These are phyloP conservation scores for Nitzschia putrida DNA, from an alignment of 108 stramenopile genomes.

Conservation along the genomic window DNA sequence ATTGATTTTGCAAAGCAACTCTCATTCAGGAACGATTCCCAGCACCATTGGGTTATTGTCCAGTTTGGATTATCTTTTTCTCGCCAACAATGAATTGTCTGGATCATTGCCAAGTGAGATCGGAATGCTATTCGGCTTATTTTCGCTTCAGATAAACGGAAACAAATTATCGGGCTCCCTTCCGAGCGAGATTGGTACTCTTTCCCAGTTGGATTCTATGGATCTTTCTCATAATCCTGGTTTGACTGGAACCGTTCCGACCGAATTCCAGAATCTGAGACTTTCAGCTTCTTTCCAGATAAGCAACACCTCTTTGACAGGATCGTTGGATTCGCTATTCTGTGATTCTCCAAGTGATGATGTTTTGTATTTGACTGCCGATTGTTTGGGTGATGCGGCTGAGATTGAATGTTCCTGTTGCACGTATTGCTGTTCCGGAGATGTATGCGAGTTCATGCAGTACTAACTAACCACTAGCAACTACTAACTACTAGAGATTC, in stretches of 20 bases:
- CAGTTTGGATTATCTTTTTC: conserved; percentile 8
- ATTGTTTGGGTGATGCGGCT: conserved; percentile 12
- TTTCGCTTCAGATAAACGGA: conserved; percentile 42
- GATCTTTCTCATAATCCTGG: conserved; percentile 44
- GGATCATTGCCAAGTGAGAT: no score
- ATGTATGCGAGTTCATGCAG: no score
- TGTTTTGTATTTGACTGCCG: no score
- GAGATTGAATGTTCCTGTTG: no score
- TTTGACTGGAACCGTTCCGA: conserved; percentile 35
- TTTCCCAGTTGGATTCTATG: conserved; percentile 48
- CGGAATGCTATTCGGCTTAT: no score
- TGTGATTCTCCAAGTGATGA: no score
- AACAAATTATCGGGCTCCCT: conserved; percentile 49
- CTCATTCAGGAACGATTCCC: conserved; percentile 21
- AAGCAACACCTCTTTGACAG: neutral
- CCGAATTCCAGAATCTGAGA: neutral
- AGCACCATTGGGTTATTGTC: conserved; percentile 15
- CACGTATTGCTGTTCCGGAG: no score
- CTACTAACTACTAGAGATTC: no score
- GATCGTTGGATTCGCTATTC: neutral
- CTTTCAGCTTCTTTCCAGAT: neutral
- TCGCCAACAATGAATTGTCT: no score
- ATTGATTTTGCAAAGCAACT: neutral
- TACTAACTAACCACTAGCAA: no score
- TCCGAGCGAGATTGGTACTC: conserved; percentile 46